Conservation (phyloP, 495 filamentous ascomycete genomes). For the Thermothielavioides terrestris region DNA sequence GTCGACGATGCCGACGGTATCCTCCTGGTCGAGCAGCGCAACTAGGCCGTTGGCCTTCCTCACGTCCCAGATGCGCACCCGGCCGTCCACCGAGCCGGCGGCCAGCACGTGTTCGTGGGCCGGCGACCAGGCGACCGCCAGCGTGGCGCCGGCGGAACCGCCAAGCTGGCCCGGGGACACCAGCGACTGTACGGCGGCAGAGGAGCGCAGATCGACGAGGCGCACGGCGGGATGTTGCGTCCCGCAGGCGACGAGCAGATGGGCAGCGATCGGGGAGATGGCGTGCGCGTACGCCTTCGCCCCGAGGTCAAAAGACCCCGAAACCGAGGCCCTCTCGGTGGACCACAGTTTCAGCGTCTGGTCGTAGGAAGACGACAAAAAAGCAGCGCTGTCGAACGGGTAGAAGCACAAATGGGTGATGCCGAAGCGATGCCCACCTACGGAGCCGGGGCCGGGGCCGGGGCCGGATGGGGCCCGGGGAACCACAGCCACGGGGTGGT, state of each 20-base stretch:
- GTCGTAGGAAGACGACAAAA: conserved; percentile 78
- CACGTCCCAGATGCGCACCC: conserved; percentile 77
- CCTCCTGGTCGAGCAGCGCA: conserved; percentile 70
- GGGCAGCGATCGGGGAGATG: conserved; percentile 60
- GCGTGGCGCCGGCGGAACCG: conserved; percentile 56
- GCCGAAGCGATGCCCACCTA: conserved; percentile 57
- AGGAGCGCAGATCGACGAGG: conserved; percentile 73
- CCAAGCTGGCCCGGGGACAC: conserved; percentile 33
- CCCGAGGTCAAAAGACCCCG: conserved; percentile 62
- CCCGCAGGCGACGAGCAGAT: conserved; percentile 71
- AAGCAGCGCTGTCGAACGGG: conserved; percentile 71
- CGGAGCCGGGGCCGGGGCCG: background rate
- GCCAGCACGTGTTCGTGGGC: conserved; percentile 68
- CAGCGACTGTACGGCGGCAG: conserved; percentile 66
- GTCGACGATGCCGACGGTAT: conserved; percentile 51
- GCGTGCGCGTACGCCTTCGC: conserved; percentile 69
- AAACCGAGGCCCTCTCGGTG: conserved; percentile 48
- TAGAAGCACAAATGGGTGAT: conserved; percentile 84
- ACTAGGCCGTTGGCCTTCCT: conserved; percentile 63
- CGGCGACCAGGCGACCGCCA: conserved; percentile 74
- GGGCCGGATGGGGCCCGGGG: conserved; percentile 12
- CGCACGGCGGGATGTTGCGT: conserved; percentile 74
- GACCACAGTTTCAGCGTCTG: conserved; percentile 73
- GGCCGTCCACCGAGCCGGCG: conserved; percentile 68
- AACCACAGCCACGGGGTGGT: conserved; percentile 39